Base-by-base conservation (phyloP, 2,329 filamentous ascomycete genomes). In the Graphilbum sp. region DNA sequence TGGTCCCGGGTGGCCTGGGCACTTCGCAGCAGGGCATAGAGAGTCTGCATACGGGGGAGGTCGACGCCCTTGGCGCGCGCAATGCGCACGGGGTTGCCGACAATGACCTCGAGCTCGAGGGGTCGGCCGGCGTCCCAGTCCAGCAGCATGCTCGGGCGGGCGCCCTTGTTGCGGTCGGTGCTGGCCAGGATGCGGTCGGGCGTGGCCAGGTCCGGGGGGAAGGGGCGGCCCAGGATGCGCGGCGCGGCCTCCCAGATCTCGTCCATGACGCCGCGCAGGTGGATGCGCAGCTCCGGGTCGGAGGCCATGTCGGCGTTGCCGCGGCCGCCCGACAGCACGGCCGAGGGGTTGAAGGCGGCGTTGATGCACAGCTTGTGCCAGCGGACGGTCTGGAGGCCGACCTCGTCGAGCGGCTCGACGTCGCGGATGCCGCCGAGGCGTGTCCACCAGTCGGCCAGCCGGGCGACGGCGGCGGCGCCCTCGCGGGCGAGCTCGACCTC, bases 281-380 rank as follows among this genome's bases (percentile, higher is more conserved):
- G 78, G 18, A 55, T 53, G 33, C 68, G 63, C 30, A 83, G 57
- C 50, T 82, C 76, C 0, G 68, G 54, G 47, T 83, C 77, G 12
- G 58, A 56, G 2, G 45, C 63, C 72, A 84, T 81, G 43, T 69
- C 67, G 34, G 72, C 67, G 50, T 83, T 83, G 38, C 72, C 67
- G 2, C 66, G 60, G 2, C 76, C 75, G 12, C 75, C 73, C 1
- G 69, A 71, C 0, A 84, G 63, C 8, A 83, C 76, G 2, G 77
- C 73, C 1, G 72, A 76, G 0, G 79, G 77, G 56, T 84, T 84
- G 67, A 83, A 79, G 37, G 75, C 72, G 0, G 77, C 75, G 54
- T 84, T 84, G 61, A 84, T 82, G 48, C 75, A 77, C 44, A 83
- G 70, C 55, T 84, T 84, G 55, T 83, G 78, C 79, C 79, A 84